These are phyloP conservation scores for Leishmania lainsoni DNA, from an alignment of 208 protist species.

Conservation along the genomic window DNA sequence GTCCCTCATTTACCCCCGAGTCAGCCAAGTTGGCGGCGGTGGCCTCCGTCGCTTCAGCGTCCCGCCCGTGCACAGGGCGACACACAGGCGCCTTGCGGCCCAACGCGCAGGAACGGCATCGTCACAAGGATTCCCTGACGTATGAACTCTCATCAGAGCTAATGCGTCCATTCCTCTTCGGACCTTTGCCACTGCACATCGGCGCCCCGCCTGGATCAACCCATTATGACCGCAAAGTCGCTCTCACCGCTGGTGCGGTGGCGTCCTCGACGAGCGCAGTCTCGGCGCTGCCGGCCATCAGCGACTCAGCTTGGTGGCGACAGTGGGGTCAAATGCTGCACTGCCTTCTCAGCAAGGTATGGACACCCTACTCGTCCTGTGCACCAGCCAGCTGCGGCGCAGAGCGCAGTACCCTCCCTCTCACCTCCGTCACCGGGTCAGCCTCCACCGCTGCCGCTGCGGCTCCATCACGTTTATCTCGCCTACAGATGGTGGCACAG, in stretches of 20 bases:
- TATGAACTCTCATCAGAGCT: slow-evolving; percentile 30
- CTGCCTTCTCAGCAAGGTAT: neutral
- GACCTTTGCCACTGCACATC: slow-evolving; percentile 30
- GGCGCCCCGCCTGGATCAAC: slow-evolving; percentile 34
- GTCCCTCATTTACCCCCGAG: neutral
- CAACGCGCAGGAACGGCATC: slow-evolving; percentile 4
- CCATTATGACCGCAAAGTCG: neutral
- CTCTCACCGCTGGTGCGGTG: neutral
- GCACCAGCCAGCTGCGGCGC: neutral
- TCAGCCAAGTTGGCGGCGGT: neutral
- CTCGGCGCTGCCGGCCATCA: no score
- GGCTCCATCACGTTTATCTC: neutral
- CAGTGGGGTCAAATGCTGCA: neutral
- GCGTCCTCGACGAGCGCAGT: neutral
- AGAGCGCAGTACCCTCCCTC: neutral
- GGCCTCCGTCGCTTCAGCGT: no score
- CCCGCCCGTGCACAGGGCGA: neutral
- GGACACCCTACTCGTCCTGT: neutral
- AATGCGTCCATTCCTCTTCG: slow-evolving; percentile 28
- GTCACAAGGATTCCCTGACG: slow-evolving; percentile 12
- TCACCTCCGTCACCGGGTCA: neutral
- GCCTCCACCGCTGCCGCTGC: neutral
- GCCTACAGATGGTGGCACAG: slow-evolving; percentile 13
- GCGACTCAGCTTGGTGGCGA: neutral
- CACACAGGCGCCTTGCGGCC: slow-evolving; percentile 6